Evolutionary conservation across 768 basidiomycete species (phyloP).

Genomic region (Mycena alexandri): DNA sequence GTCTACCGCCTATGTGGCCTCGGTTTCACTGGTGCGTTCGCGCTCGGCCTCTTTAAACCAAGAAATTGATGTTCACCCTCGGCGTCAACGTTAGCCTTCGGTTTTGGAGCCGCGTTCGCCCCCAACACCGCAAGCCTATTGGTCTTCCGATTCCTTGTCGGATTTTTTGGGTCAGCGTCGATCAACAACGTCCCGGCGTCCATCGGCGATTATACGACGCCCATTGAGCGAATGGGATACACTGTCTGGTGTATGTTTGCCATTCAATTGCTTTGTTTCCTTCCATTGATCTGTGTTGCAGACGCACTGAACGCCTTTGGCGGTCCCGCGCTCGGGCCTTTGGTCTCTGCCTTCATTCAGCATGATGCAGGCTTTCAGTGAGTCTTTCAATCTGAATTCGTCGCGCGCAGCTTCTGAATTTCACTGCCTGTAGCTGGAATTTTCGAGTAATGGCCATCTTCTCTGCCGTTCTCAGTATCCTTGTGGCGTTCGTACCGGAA

Average conservation of each 20-base stretch:
- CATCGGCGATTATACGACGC: conserved; percentile 30
- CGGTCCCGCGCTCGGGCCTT: conserved; percentile 26
- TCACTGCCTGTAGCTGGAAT: conserved; percentile 22
- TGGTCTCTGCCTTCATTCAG: conserved; percentile 31
- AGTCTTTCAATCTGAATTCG: neutral
- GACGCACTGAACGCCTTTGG: conserved; percentile 35
- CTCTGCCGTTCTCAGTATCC: conserved; percentile 24
- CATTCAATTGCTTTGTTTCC: neutral
- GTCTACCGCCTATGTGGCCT: conserved; percentile 23
- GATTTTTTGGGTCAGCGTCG: conserved; percentile 27
- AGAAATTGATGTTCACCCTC: neutral
- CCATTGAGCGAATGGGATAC: neutral
- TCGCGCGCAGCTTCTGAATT: neutral
- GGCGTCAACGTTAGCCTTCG: conserved; percentile 29
- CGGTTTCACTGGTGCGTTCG: conserved; percentile 26
- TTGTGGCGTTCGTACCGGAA: conserved; percentile 25
- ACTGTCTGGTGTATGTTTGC: conserved; percentile 25
- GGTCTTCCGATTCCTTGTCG: conserved; percentile 31
- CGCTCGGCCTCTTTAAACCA: conserved; percentile 11
- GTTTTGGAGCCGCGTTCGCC: conserved; percentile 28
- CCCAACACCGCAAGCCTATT: conserved; percentile 24
- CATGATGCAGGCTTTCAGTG: conserved; percentile 28
- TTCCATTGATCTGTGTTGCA: neutral
- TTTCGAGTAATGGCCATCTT: conserved; percentile 34
- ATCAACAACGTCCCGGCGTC: conserved; percentile 33